A percentile compares a stretch with the other conserved stretches of the same genome.
Conservation (phyloP, 2,329 filamentous ascomycete genomes). For the Ophiostoma tasmaniense region DNA sequence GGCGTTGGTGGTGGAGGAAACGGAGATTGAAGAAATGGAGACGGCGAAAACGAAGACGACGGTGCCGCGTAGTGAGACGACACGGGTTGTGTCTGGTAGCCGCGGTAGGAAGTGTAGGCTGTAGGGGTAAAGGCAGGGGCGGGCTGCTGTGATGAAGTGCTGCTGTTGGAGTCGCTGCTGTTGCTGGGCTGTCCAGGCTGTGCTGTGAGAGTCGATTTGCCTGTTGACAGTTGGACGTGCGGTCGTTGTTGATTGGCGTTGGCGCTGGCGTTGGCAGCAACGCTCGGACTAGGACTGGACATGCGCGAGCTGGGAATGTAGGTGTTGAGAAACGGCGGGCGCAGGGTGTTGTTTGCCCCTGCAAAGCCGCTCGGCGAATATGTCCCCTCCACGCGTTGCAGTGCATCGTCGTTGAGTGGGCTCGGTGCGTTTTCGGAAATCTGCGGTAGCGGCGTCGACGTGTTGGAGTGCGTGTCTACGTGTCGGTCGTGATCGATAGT, state of each 20-base stretch:
- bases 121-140: not conserved
- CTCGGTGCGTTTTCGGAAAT: constrained; percentile 19
- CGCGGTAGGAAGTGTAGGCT: not conserved
- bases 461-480: constrained; percentile 13
- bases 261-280: not conserved
- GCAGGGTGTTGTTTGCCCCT: not conserved
- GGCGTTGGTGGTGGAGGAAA: not conserved
- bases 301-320: constrained; percentile 18
- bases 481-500: too few relatives aligned
- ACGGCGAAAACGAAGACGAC: not conserved
- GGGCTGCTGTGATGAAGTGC: constrained; percentile 2
- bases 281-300: constrained; percentile 12
- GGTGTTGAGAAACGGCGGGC: constrained; percentile 9
- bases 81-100: not conserved
- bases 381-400: constrained; percentile 24
- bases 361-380: constrained; percentile 11
- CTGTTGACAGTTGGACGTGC: too few relatives aligned
- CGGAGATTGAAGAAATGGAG: too few relatives aligned
- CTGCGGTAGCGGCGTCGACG: constrained; percentile 19
- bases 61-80: not conserved
- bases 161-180: constrained; percentile 11
- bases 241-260: not conserved
- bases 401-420: constrained; percentile 25
- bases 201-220: too few relatives aligned
- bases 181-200: not conserved